Evolutionary conservation across 345 rosid species (phyloP).

Genomic region (Eucalyptus viminalis): DNA sequence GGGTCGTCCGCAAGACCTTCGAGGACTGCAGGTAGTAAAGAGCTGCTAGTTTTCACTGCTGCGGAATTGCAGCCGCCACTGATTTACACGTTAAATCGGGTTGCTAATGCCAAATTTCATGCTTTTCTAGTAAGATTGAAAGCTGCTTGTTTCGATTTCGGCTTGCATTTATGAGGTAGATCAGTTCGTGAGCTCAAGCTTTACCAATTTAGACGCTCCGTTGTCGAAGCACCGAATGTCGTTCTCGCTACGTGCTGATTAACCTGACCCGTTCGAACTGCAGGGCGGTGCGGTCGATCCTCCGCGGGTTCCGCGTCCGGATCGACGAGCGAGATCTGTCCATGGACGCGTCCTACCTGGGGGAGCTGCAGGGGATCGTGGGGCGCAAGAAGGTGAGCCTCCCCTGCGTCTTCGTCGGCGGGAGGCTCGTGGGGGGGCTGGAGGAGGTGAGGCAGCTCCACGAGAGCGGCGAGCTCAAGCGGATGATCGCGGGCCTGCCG

Average conservation of each 20-base stretch:
- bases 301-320: constrained; percentile 29
- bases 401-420: constrained; percentile 23
- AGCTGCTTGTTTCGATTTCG: neutral
- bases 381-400: constrained; percentile 1
- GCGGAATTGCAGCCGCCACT: neutral
- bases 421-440: constrained; percentile 16
- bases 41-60: neutral
- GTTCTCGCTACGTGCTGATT: neutral
- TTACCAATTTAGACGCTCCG: neutral
- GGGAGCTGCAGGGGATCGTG: constrained; percentile 38
- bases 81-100: neutral
- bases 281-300: constrained; percentile 41
- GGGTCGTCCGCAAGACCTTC: constrained; percentile 58
- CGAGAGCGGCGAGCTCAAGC: constrained; percentile 27
- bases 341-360: constrained; percentile 42
- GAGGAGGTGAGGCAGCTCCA: constrained; percentile 13
- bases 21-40: constrained; percentile 18
- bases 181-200: neutral
- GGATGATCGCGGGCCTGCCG: constrained; percentile 4
- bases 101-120: neutral
- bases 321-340: constrained; percentile 80
- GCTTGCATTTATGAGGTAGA: neutral
- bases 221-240: neutral
- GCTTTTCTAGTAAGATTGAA: neutral
- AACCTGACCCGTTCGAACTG: neutral